phyloP scores from a whole-genome alignment of 257 asterid species.

The Echium plantagineum region DNA sequence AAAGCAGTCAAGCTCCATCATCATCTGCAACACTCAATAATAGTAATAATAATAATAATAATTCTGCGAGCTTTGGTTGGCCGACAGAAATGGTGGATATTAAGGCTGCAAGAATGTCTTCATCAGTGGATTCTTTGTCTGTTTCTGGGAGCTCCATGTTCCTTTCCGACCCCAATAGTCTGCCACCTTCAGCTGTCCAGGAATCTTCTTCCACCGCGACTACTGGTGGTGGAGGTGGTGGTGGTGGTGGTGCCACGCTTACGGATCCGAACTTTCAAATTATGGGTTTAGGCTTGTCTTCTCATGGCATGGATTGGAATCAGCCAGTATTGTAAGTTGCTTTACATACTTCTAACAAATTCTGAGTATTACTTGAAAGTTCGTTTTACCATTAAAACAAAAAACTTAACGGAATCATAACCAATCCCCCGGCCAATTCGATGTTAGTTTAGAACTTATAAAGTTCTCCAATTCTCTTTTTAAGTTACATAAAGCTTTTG shows the following conservation, averaged over 20 bases:
- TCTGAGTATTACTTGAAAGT: too few relatives aligned
- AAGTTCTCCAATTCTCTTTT: too few relatives aligned
- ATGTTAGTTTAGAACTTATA: too few relatives aligned
- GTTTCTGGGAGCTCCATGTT: slow-evolving; percentile 22
- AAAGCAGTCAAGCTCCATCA: slow-evolving; percentile 22
- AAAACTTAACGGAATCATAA: too few relatives aligned
- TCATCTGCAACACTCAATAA: slow-evolving; percentile 34
- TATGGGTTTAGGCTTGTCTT: slow-evolving; percentile 64
- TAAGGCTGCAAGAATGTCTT: slow-evolving; percentile 27
- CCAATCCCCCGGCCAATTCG: too few relatives aligned
- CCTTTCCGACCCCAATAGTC: slow-evolving; percentile 11
- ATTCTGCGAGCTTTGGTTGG: slow-evolving; percentile 44
- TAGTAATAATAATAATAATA: too few relatives aligned
- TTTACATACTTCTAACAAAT: too few relatives aligned
- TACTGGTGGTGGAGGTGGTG: slow-evolving; percentile 10
- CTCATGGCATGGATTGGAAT: slow-evolving; percentile 67
- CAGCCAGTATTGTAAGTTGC: slow-evolving; percentile 44
- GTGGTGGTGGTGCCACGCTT: slow-evolving; percentile 16
- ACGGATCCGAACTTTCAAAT: slow-evolving; percentile 42
- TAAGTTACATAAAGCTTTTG: too few relatives aligned
- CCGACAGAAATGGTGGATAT: slow-evolving; percentile 44
- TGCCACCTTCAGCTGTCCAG: slow-evolving; percentile 18
- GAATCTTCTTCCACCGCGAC: slow-evolving; percentile 12
- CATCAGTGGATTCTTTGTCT: slow-evolving; percentile 28
- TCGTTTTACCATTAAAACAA: too few relatives aligned